Conservation (phyloP, 73 alveolate species). For the Paramecium biaurelia region DNA sequence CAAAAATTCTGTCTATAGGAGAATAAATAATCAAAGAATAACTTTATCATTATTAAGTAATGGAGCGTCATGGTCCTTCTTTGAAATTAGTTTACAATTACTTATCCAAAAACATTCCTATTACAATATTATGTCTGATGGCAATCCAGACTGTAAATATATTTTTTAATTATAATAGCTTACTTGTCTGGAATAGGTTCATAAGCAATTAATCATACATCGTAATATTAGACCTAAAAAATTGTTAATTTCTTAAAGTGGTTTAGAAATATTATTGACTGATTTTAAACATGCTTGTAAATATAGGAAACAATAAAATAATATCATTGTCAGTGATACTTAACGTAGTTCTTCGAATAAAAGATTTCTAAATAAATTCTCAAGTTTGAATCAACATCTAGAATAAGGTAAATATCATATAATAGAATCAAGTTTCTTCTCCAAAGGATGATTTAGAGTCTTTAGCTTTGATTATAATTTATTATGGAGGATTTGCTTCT, state of each 20-base stretch:
- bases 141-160: slow-evolving; percentile 9
- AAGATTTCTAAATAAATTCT: slow-evolving; percentile 1
- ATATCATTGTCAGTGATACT: neutral
- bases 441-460: slow-evolving; percentile 41
- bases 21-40: neutral
- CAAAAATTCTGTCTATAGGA: neutral
- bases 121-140: neutral
- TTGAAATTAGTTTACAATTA: neutral
- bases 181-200: neutral
- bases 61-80: slow-evolving; percentile 25
- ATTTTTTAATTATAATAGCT: neutral
- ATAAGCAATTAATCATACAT: neutral
- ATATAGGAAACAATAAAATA: neutral
- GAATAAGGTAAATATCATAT: neutral
- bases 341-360: neutral
- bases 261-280: neutral
- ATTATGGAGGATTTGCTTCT: neutral
- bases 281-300: slow-evolving; percentile 24
- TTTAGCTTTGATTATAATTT: neutral
- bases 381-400: slow-evolving; percentile 1
- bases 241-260: neutral
- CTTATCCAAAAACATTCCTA: neutral
- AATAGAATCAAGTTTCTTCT: neutral
- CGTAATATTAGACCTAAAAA: slow-evolving; percentile 36
- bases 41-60: neutral